Evolutionary conservation across 2,329 filamentous ascomycete species (phyloP).

Genomic region (Verticillium albo-atrum): DNA sequence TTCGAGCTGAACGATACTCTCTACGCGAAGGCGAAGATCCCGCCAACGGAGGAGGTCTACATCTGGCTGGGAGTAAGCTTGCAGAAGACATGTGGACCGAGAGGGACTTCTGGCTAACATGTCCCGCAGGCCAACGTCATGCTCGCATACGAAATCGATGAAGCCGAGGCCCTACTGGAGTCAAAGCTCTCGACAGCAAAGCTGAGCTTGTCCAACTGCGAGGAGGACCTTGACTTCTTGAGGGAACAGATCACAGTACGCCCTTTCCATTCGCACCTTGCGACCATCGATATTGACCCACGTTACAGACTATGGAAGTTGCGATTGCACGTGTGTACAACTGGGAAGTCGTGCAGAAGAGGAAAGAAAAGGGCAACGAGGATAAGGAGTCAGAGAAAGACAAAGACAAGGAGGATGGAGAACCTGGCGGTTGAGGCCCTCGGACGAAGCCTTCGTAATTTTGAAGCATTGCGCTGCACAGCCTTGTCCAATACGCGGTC

Average conservation of each 20-base stretch:
- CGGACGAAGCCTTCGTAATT: not conserved
- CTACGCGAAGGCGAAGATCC: conserved; percentile 81
- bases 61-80: conserved; percentile 85
- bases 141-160: conserved; percentile 87
- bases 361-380: conserved; percentile 77
- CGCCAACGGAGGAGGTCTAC: conserved; percentile 85
- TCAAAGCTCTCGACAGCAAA: conserved; percentile 78
- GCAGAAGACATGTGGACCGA: not conserved
- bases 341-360: conserved; percentile 94
- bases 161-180: conserved; percentile 74
- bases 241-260: conserved; percentile 92
- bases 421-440: conserved; percentile 22
- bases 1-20: conserved; percentile 97
- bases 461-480: not conserved
- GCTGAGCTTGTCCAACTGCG: conserved; percentile 77
- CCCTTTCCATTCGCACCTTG: conserved; percentile 9
- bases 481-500: not conserved
- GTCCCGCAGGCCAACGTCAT: conserved; percentile 80
- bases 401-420: conserved; percentile 32
- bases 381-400: conserved; percentile 37
- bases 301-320: conserved; percentile 83
- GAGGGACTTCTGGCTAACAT: conserved; percentile 16
- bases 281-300: not conserved
- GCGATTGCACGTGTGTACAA: conserved; percentile 97
- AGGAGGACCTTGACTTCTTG: conserved; percentile 94